phyloP scores from a whole-genome alignment of 2,329 filamentous ascomycete species.

The Setomelanomma holmii region DNA sequence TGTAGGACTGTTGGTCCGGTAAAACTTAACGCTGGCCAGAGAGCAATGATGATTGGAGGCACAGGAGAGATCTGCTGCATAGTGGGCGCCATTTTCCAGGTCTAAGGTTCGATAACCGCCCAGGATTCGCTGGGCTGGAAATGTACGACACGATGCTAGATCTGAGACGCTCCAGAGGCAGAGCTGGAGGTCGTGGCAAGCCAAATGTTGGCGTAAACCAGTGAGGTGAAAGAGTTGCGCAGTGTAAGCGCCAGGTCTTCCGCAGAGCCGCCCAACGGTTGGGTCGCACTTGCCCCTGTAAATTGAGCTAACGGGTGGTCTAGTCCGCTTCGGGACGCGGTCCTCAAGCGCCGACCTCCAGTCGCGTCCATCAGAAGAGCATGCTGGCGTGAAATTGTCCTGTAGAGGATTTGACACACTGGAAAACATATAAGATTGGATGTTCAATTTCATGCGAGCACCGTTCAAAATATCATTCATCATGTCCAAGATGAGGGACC shows the following conservation, averaged over 20 bases:
- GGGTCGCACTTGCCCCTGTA: slow-evolving; percentile 8
- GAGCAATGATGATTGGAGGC: slow-evolving; percentile 43
- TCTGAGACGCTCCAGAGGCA: slow-evolving; percentile 46
- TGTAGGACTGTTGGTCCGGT: slow-evolving; percentile 32
- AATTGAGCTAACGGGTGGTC: slow-evolving; percentile 12
- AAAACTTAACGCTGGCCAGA: slow-evolving; percentile 27
- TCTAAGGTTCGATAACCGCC: slow-evolving; percentile 45
- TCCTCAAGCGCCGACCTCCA: slow-evolving; percentile 15
- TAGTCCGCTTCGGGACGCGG: slow-evolving; percentile 11
- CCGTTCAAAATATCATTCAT: too few relatives aligned
- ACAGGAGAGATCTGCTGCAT: slow-evolving; percentile 30
- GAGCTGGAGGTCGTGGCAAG: slow-evolving; percentile 38
- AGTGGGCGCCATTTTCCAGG: slow-evolving; percentile 42
- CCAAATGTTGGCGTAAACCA: slow-evolving; percentile 34
- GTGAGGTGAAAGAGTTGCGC: slow-evolving; percentile 28
- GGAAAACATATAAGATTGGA: too few relatives aligned
- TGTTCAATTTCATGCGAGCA: too few relatives aligned
- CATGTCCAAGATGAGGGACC: too few relatives aligned
- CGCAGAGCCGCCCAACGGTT: slow-evolving; percentile 31
- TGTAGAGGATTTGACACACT: too few relatives aligned
- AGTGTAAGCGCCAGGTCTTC: slow-evolving; percentile 32
- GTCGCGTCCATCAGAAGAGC: background rate
- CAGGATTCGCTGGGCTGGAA: slow-evolving; percentile 44
- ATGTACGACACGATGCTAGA: slow-evolving; percentile 43
- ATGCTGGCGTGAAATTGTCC: background rate